Conservation (phyloP, 805 yeast genomes). For the Starmerella powellii region DNA sequence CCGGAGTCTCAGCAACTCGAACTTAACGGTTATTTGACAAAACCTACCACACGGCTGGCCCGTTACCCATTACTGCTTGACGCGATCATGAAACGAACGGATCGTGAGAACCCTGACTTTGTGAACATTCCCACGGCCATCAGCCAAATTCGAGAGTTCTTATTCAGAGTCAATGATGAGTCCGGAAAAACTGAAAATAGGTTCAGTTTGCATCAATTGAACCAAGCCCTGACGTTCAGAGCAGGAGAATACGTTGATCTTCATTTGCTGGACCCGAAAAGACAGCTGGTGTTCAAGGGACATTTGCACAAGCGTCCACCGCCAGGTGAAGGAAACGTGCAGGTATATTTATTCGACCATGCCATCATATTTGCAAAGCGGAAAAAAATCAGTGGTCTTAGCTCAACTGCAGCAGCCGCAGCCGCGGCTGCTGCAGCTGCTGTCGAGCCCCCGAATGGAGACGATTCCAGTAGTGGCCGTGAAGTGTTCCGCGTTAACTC, state of each 20-base stretch:
- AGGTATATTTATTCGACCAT: constrained; percentile 78
- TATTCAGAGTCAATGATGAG: constrained; percentile 69
- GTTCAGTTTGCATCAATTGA: constrained; percentile 73
- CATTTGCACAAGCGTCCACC: constrained; percentile 61
- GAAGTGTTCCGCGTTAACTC: constrained; percentile 87
- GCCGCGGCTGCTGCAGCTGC: constrained; percentile 22
- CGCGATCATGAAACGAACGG: constrained; percentile 73
- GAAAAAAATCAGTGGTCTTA: constrained; percentile 60
- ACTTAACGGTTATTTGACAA: constrained; percentile 81
- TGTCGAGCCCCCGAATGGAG: constrained; percentile 16
- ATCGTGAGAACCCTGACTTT: constrained; percentile 61
- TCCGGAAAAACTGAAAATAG: constrained; percentile 91
- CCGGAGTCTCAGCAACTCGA: constrained; percentile 83
- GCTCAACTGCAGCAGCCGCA: constrained; percentile 17
- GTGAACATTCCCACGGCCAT: constrained; percentile 59
- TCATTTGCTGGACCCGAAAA: constrained; percentile 67
- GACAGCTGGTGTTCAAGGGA: constrained; percentile 70
- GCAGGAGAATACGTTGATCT: constrained; percentile 78
- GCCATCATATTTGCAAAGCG: constrained; percentile 73
- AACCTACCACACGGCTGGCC: constrained; percentile 93
- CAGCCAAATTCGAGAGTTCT: constrained; percentile 59
- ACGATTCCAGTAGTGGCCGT: constrained; percentile 30
- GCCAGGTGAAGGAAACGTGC: constrained; percentile 58
- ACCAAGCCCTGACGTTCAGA: constrained; percentile 69
- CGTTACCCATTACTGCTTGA: constrained; percentile 76